phyloP scores from a whole-genome alignment of 192 early-diverging fungal species.

The Oehlia diaphana region DNA sequence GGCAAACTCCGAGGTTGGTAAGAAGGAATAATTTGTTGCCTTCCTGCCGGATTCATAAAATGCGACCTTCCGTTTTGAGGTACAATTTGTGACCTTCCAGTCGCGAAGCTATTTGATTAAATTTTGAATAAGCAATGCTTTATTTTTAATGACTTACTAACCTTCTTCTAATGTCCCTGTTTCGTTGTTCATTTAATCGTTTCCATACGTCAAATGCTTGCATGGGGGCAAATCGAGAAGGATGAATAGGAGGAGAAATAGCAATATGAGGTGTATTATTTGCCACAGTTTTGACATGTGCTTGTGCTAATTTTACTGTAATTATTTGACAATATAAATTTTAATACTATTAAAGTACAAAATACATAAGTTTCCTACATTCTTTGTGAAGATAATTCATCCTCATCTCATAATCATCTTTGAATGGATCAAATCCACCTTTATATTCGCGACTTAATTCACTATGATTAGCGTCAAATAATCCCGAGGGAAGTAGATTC shows the following conservation, averaged over 20 bases:
- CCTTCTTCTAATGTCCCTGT: neutral
- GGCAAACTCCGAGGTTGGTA: neutral
- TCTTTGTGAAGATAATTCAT: neutral
- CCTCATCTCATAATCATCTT: neutral
- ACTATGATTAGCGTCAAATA: neutral
- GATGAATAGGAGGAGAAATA: neutral
- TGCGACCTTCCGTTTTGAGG: neutral
- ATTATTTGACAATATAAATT: neutral
- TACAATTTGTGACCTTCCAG: neutral
- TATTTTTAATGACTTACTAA: neutral
- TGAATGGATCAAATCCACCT: constrained; percentile 12
- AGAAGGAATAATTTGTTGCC: neutral
- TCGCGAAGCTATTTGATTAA: neutral
- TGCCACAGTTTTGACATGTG: neutral
- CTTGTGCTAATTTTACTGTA: constrained; percentile 15
- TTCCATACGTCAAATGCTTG: constrained; percentile 10
- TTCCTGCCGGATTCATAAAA: neutral
- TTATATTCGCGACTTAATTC: constrained; percentile 5
- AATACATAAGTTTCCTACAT: neutral
- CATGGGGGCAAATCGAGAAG: neutral
- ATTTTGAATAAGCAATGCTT: neutral
- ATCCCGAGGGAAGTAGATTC: constrained; percentile 1
- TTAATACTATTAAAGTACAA: neutral
- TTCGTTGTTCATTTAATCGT: neutral
- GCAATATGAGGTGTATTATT: neutral